Percentiles rank a stretch among this genome's conserved stretches.
phyloP scores from a whole-genome alignment of 2,329 filamentous ascomycete genomes.

The Trichoderma sp. region DNA sequence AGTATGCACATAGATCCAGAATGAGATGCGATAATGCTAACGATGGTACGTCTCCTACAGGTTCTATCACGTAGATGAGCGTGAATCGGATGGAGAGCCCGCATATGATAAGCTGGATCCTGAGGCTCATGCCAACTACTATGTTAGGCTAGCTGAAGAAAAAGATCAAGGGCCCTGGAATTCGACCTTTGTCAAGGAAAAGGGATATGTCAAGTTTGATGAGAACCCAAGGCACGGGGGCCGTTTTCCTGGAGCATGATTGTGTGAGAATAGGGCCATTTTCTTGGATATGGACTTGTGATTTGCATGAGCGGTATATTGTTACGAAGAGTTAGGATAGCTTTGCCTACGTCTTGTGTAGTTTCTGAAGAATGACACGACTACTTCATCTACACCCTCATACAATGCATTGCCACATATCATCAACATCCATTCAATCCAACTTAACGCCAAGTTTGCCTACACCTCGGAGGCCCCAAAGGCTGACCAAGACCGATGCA shows the following conservation, averaged over 20 bases:
- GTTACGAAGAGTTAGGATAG: not conserved
- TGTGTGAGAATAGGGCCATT: not conserved
- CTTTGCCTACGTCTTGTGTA: not conserved
- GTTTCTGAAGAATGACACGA: not conserved
- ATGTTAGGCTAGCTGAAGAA: not conserved
- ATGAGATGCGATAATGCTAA: not conserved
- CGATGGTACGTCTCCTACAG: not conserved
- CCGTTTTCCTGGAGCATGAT: not conserved
- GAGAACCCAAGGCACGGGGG: not conserved
- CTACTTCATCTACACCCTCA: not conserved
- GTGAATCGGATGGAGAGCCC: not conserved
- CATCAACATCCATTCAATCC: not conserved
- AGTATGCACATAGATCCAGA: not conserved
- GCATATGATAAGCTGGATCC: not conserved
- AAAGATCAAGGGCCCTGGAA: conserved; percentile 3
- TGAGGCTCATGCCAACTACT: not conserved
- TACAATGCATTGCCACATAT: not conserved
- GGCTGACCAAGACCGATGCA: not conserved
- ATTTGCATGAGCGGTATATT: not conserved
- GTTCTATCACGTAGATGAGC: conserved; percentile 1
- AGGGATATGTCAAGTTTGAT: conserved; percentile 4
- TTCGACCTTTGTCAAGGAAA: not conserved
- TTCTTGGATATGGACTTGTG: not conserved
- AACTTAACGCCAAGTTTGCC: not conserved
- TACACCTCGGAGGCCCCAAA: not conserved